These are phyloP conservation scores for Eragrostis nindensis DNA, from an alignment of 176 grass and related monocot genomes.

Conservation along the genomic window DNA sequence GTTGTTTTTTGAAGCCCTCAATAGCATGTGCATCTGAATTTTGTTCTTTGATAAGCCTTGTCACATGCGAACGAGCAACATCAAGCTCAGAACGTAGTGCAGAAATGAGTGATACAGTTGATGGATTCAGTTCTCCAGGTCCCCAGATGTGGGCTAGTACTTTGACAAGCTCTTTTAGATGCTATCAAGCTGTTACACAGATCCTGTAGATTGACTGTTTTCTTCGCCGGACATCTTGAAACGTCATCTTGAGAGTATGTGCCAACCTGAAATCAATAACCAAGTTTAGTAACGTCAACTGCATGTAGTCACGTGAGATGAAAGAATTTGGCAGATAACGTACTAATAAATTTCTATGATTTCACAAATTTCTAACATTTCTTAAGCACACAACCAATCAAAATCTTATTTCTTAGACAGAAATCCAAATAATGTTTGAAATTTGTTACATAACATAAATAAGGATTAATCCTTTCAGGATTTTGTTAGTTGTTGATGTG, in stretches of 20 bases:
- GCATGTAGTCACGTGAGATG: background rate
- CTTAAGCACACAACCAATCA: background rate
- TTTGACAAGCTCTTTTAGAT: slow-evolving; percentile 83
- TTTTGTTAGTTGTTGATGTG: background rate
- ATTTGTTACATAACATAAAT: background rate
- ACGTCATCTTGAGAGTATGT: slow-evolving; percentile 39
- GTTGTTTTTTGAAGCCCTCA: slow-evolving; percentile 16
- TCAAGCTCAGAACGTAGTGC: slow-evolving; percentile 65
- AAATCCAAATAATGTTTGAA: no score
- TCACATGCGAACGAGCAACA: slow-evolving; percentile 54
- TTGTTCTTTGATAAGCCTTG: slow-evolving; percentile 52
- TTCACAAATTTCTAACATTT: slow-evolving; percentile 5
- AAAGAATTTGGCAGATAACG: background rate
- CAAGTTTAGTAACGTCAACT: slow-evolving; percentile 7
- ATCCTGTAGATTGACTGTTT: slow-evolving; percentile 49
- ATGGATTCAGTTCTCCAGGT: slow-evolving; percentile 55
- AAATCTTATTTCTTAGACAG: no score
- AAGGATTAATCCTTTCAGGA: background rate
- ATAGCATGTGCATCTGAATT: slow-evolving; percentile 35
- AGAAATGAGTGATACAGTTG: slow-evolving; percentile 64
- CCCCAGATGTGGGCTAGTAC: slow-evolving; percentile 61
- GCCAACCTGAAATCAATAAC: slow-evolving; percentile 30
- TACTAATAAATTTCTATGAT: background rate
- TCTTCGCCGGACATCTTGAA: slow-evolving; percentile 31
- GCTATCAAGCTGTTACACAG: slow-evolving; percentile 63